Conservation (phyloP, 1,284 basidiomycete genomes). For the Porodaedalea pini region DNA sequence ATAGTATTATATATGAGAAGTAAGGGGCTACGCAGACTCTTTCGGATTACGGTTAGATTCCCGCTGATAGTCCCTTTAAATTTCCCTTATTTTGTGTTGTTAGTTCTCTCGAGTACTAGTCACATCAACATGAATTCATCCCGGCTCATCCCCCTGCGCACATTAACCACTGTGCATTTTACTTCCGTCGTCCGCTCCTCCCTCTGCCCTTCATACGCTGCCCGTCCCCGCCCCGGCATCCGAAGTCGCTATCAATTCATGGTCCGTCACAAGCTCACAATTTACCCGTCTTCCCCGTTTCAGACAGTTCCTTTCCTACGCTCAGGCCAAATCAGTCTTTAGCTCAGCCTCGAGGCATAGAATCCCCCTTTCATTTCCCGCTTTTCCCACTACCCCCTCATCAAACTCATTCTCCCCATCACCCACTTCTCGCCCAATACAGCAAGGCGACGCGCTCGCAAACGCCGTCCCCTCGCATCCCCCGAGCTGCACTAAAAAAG, state of each 20-base stretch:
- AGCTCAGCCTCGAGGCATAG: conserved; percentile 19
- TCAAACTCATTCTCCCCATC: conserved; percentile 6
- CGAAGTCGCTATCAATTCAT: conserved; percentile 6
- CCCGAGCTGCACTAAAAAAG: conserved; percentile 1
- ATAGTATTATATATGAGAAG: neutral
- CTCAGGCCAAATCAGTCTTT: conserved; percentile 11
- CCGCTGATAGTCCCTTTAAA: neutral
- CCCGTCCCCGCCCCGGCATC: conserved; percentile 14
- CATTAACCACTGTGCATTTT: conserved; percentile 5
- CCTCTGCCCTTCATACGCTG: neutral
- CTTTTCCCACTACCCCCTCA: conserved; percentile 1
- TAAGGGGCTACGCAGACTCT: neutral
- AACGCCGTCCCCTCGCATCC: neutral
- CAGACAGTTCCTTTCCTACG: conserved; percentile 15
- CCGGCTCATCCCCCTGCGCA: neutral
- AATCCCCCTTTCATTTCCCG: conserved; percentile 17
- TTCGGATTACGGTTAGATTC: neutral
- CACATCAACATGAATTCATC: neutral
- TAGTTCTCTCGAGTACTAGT: neutral
- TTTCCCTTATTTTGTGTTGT: neutral
- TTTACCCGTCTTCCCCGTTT: conserved; percentile 7
- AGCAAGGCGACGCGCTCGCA: neutral
- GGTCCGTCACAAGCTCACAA: conserved; percentile 15
- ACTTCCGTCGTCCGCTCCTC: neutral
- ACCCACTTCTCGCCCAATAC: neutral